Base-by-base conservation (phyloP, 108 stramenopile genomes). In the Cyclotella atomus region DNA sequence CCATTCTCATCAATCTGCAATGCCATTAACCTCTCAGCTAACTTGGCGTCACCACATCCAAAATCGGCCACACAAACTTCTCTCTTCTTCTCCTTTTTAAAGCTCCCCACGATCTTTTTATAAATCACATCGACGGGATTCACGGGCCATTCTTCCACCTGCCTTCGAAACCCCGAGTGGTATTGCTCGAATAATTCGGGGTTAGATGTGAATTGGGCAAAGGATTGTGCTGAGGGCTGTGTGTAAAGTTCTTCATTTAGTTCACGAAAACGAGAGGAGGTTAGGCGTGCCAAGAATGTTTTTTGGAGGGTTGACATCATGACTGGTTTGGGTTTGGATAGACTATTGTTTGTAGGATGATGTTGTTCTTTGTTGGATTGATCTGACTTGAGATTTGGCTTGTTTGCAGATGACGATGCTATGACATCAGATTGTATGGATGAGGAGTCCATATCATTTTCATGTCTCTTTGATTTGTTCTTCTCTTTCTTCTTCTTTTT, bases 211-310 rank as follows among this genome's bases (percentile, higher is more conserved):
- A 99, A 99, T 47, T 85, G 77, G 43, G 81, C 73, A 60, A 94
- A 93, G 16, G 96, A 88, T 19, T 77, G 71, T 2, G 68, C 47
- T 21, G 97, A 97, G 27, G 91, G 70, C 4, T 77, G 89, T 1
- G 98, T 98, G 75, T 99, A 99, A 19, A 99, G 75, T 59, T 94
- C 91, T 80, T 99, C 99, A 64, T 99, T 99, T 44, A 99, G 85
- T 70, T 88, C 89, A 35, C 99, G 94, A 77, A 99, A 99, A 32
- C 97, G 85, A n/a, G 95, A 96, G 3, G 98, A 96, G 34, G 93
- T 76, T 32, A 99, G 85, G 0, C 90, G 88, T 9, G 87, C 88
- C 25, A 89, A 79, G 68, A 91, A 95, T 14, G 76, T 47, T 75
- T 82, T 59, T 80, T 87, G 89, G 5, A 85, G 72, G 53, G 85